Conservation (phyloP, 768 basidiomycete species). For the Suillus subluteus region DNA sequence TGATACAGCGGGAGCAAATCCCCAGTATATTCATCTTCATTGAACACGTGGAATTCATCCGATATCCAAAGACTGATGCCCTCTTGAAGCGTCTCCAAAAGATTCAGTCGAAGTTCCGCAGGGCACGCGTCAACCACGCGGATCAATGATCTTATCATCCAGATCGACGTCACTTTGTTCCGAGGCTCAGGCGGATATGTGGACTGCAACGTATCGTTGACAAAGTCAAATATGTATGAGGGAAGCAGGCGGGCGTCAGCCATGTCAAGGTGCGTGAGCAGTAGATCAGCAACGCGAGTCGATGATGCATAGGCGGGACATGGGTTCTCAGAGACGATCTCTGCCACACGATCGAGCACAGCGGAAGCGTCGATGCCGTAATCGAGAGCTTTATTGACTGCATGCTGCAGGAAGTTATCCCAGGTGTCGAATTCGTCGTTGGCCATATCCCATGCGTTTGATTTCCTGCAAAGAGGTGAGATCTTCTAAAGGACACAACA, state of each 20-base stretch:
- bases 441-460: slow-evolving; percentile 53
- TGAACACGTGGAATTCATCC: slow-evolving; percentile 57
- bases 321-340: slow-evolving; percentile 44
- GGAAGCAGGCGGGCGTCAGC: slow-evolving; percentile 58
- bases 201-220: slow-evolving; percentile 59
- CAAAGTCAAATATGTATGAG: slow-evolving; percentile 54
- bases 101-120: slow-evolving; percentile 41
- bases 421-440: slow-evolving; percentile 60
- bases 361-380: slow-evolving; percentile 54
- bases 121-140: slow-evolving; percentile 61
- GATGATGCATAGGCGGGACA: slow-evolving; percentile 45
- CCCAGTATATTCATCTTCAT: slow-evolving; percentile 55
- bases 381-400: slow-evolving; percentile 61
- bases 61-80: slow-evolving; percentile 64
- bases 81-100: slow-evolving; percentile 56
- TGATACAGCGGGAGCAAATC: slow-evolving; percentile 71
- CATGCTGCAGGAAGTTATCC: slow-evolving; percentile 58
- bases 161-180: slow-evolving; percentile 57
- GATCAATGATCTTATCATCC: slow-evolving; percentile 63
- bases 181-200: slow-evolving; percentile 69
- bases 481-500: not conserved
- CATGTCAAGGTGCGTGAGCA: slow-evolving; percentile 58
- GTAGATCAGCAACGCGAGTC: slow-evolving; percentile 61
- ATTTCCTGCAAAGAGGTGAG: slow-evolving; percentile 6
- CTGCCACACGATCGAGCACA: slow-evolving; percentile 62